These are phyloP conservation scores for Pleomassaria siparia DNA, from an alignment of 2,329 filamentous ascomycete species.

Conservation along the genomic window DNA sequence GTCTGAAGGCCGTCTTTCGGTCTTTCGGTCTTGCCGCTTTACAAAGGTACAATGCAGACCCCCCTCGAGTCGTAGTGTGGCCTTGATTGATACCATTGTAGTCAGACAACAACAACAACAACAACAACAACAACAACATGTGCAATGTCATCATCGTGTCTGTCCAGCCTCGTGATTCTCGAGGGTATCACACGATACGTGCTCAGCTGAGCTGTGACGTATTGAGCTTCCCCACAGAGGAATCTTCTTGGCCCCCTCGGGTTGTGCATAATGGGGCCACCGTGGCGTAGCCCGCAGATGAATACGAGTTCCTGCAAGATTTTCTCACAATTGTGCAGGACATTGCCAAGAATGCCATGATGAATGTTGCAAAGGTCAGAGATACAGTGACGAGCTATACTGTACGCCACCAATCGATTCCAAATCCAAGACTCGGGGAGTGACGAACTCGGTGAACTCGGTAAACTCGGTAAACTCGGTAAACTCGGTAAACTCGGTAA, in stretches of 20 bases:
- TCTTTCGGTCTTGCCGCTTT: neutral
- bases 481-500: no score
- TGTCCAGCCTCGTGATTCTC: neutral
- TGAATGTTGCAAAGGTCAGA: neutral
- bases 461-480: no score
- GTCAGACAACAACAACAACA: no score
- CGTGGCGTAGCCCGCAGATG: conserved; percentile 1
- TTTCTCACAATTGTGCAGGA: neutral
- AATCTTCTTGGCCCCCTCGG: conserved; percentile 4
- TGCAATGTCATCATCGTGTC: neutral
- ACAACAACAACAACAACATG: no score
- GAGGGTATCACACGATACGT: conserved; percentile 2
- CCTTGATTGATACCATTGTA: neutral
- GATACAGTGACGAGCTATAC: neutral
- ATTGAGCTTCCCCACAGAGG: neutral
- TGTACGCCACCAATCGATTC: neutral
- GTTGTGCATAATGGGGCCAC: neutral
- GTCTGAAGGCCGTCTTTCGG: neutral
- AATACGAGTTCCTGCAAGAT: conserved; percentile 9
- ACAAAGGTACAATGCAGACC: neutral
- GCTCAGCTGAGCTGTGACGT: conserved; percentile 2
- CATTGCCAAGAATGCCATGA: neutral
- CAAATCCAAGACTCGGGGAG: neutral
- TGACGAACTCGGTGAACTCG: neutral
- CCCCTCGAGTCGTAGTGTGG: neutral